Evolutionary conservation across 805 yeast species (phyloP).

Genomic region (Yarrowia sp.): DNA sequence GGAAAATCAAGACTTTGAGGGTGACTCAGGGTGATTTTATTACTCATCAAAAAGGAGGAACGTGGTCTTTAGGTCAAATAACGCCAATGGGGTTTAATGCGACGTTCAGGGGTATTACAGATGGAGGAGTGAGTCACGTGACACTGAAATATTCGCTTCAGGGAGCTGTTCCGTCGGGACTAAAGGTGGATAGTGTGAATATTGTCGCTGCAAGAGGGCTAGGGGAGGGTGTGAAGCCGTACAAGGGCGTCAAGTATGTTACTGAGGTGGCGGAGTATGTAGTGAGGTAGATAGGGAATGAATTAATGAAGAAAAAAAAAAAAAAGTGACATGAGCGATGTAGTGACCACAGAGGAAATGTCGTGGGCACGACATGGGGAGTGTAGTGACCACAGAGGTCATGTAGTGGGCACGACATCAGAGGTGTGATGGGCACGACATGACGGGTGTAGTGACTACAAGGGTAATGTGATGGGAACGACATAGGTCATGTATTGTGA

Average conservation of each 20-base stretch:
- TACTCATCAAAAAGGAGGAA: constrained; percentile 54
- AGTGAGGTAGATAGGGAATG: constrained; percentile 40
- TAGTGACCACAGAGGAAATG: no score
- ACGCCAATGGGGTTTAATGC: constrained; percentile 66
- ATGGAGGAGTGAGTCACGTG: constrained; percentile 41
- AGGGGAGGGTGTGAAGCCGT: constrained; percentile 66
- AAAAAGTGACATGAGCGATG: no score
- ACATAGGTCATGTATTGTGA: no score
- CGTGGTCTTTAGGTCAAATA: constrained; percentile 65
- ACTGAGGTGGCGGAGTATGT: constrained; percentile 62
- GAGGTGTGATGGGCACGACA: neutral
- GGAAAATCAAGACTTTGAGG: constrained; percentile 53
- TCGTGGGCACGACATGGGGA: no score
- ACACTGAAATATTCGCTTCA: constrained; percentile 55
- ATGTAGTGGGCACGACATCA: no score
- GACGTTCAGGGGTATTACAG: constrained; percentile 50
- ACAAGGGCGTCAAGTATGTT: constrained; percentile 84
- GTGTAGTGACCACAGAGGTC: no score
- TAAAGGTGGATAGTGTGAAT: constrained; percentile 63
- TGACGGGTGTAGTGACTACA: neutral
- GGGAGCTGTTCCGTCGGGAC: constrained; percentile 74
- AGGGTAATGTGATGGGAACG: no score
- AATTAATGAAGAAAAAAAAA: no score
- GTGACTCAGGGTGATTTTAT: constrained; percentile 75
- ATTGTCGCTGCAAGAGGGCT: constrained; percentile 57